Evolutionary conservation across 1,284 basidiomycete genomes (phyloP), one percentile per base, ranked within the genome.

Genomic region (Sanghuangporus weigelae): DNA sequence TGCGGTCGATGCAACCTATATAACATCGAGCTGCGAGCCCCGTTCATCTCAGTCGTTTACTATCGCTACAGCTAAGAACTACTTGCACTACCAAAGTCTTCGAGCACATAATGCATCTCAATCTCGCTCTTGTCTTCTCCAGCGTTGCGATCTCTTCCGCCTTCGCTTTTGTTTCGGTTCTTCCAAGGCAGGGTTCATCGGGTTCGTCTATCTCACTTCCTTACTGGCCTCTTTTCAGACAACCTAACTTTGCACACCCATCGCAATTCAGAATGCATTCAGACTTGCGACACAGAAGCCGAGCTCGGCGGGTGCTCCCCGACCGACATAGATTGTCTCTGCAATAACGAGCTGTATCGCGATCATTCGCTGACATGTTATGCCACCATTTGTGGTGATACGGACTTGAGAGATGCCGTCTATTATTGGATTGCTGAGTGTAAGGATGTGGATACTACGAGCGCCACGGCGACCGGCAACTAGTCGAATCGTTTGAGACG

Each of bases 241-340:
- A n/a, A 35, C n/a, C 40, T 42, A 31, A 46, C 19, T n/a, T 21
- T 49, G 11, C 44, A 40, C 42, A 48, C 19, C n/a, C 4, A 7
- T 14, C n/a, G 12, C 14, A 44, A 35, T 19, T 26, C 68, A 87
- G 86, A 21, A 60, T 87, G 86, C 68, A 78, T 82, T 3, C 31
- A 55, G 6, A 1, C 71, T n/a, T 87, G 85, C 72, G 67, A 83
- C 10, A 57, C 70, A 7, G 71, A 66, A 63, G 78, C 81, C 35
- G 66, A 78, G 66, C 69, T 73, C 38, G 80, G 74, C 57, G 69
- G 66, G 61, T 87, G 85, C 74, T 19, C 65, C 23, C 40, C 69
- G 3, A 70, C 69, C 14, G 81, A 86, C 70, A 75, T 80, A 69
- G 67, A 65, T 42, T 88, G 86, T 68, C 75, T 86, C 42, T 87